Evolutionary conservation across 2,329 filamentous ascomycete genomes (phyloP).

Genomic region (Biscogniauxia marginata): DNA sequence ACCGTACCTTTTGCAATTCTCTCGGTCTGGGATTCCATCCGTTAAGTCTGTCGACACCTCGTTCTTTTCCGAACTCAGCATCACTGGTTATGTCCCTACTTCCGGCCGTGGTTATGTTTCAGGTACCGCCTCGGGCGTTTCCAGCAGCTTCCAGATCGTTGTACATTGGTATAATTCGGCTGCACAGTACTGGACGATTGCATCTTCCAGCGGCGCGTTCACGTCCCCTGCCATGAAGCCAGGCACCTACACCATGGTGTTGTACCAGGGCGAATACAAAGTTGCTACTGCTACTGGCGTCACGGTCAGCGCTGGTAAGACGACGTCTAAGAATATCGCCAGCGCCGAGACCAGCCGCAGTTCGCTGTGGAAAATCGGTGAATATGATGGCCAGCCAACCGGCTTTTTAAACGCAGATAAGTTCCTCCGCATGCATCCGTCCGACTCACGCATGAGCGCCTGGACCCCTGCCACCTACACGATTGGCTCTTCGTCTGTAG

Average conservation of each 20-base stretch:
- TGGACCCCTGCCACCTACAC: slow-evolving; percentile 63
- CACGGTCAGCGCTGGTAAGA: slow-evolving; percentile 50
- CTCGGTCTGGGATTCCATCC: slow-evolving; percentile 54
- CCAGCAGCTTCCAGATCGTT: slow-evolving; percentile 52
- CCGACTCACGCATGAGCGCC: slow-evolving; percentile 60
- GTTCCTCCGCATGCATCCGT: slow-evolving; percentile 67
- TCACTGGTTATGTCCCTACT: slow-evolving; percentile 57
- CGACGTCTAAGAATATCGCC: slow-evolving; percentile 50
- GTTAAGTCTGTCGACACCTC: slow-evolving; percentile 48
- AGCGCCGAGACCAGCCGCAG: slow-evolving; percentile 42
- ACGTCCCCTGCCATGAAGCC: slow-evolving; percentile 66
- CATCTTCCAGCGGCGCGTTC: slow-evolving; percentile 54
- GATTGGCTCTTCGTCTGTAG: slow-evolving; percentile 51
- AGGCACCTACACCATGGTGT: slow-evolving; percentile 66
- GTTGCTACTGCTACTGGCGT: slow-evolving; percentile 48
- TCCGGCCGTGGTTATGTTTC: slow-evolving; percentile 57
- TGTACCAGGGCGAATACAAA: slow-evolving; percentile 59
- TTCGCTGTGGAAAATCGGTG: slow-evolving; percentile 62
- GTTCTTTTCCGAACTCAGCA: slow-evolving; percentile 58
- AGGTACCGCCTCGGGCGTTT: slow-evolving; percentile 59
- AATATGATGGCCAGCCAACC: slow-evolving; percentile 62
- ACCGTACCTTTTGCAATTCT: slow-evolving; percentile 62
- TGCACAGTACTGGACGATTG: slow-evolving; percentile 65
- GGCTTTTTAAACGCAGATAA: slow-evolving; percentile 68
- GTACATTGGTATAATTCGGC: slow-evolving; percentile 64